phyloP scores from a whole-genome alignment of 768 basidiomycete genomes.

The Calocybe gangraenosa region DNA sequence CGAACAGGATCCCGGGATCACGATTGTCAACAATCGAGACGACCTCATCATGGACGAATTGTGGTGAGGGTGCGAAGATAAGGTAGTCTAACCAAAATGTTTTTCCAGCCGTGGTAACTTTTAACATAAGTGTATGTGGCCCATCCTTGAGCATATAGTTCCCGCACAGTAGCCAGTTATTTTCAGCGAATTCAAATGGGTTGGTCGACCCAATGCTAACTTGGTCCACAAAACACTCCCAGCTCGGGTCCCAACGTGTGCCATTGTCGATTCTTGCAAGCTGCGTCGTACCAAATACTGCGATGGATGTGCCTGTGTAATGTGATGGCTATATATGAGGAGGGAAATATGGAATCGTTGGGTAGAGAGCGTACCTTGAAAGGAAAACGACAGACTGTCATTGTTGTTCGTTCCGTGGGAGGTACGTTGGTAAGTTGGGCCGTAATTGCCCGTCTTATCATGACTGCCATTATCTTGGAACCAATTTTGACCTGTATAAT shows the following conservation, averaged over 20 bases:
- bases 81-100: conserved; percentile 28
- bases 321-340: neutral
- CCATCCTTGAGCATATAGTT: conserved; percentile 13
- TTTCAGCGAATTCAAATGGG: conserved; percentile 10
- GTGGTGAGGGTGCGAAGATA: conserved; percentile 17
- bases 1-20: conserved; percentile 1
- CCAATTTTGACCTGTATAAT: conserved; percentile 27
- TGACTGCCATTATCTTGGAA: conserved; percentile 22
- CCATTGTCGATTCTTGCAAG: conserved; percentile 9
- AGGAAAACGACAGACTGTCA: conserved; percentile 24
- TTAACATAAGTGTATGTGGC: conserved; percentile 19
- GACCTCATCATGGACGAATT: neutral
- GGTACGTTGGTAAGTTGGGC: conserved; percentile 26
- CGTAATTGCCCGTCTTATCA: conserved; percentile 26
- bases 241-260: conserved; percentile 17
- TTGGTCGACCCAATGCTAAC: conserved; percentile 10
- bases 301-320: conserved; percentile 12
- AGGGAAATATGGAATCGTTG: neutral
- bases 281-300: conserved; percentile 6
- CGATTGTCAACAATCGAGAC: conserved; percentile 7
- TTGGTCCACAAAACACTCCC: conserved; percentile 24
- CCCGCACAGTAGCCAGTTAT: conserved; percentile 21
- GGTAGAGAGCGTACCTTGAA: conserved; percentile 22
- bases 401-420: conserved; percentile 24
- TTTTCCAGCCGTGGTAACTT: conserved; percentile 16